Conservation (phyloP, 176 grass and related monocot species). For the Saccharum spontaneum region DNA sequence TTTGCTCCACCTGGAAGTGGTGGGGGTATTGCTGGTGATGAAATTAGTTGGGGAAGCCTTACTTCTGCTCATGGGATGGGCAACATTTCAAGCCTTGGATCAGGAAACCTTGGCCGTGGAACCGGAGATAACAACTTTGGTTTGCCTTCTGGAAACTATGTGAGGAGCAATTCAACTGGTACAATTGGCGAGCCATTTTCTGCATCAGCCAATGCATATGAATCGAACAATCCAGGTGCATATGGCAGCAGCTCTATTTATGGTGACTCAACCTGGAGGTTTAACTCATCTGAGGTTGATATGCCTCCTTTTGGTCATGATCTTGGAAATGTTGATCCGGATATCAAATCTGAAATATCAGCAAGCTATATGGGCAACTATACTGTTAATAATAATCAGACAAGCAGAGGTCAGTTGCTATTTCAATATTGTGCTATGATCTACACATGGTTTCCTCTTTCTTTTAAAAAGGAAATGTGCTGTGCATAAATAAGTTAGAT, state of each 20-base stretch:
- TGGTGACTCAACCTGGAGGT: conserved; percentile 65
- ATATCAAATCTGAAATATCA: conserved; percentile 50
- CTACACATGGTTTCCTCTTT: neutral
- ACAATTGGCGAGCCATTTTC: conserved; percentile 61
- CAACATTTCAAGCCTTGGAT: conserved; percentile 41
- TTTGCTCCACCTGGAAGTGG: conserved; percentile 61
- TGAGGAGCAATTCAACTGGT: conserved; percentile 54
- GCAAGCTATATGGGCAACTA: conserved; percentile 58
- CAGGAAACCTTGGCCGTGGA: conserved; percentile 41
- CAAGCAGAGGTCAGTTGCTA: conserved; percentile 61
- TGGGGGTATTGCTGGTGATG: conserved; percentile 35
- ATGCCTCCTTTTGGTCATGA: conserved; percentile 67
- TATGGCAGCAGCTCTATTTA: conserved; percentile 68
- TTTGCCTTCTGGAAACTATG: conserved; percentile 52
- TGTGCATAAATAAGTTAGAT: conserved; percentile 3
- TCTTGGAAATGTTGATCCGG: conserved; percentile 59
- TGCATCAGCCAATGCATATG: conserved; percentile 56
- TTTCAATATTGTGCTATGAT: conserved; percentile 35
- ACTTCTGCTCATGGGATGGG: conserved; percentile 52
- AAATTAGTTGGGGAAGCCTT: conserved; percentile 56
- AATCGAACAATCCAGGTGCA: conserved; percentile 44
- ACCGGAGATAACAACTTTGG: conserved; percentile 52
- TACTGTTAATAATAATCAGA: conserved; percentile 71
- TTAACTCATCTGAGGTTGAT: conserved; percentile 62
- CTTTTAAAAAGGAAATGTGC: conserved; percentile 8